Conservation (phyloP, 1,284 basidiomycete genomes). For the Malassezia slooffiae region DNA sequence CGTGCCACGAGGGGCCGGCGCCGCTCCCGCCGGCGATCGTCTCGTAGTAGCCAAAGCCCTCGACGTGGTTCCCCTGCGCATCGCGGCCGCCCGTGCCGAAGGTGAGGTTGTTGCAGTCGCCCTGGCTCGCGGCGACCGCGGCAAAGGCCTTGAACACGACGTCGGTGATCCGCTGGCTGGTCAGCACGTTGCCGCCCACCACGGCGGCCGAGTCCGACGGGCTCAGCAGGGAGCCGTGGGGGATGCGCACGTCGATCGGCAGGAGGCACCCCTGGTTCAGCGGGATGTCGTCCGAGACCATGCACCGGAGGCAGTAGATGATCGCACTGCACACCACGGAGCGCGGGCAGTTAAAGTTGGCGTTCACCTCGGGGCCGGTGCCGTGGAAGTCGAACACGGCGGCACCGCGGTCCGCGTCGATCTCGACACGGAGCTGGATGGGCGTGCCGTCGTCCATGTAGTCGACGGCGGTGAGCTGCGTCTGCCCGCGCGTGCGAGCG, state of each 20-base stretch:
- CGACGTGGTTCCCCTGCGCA: conserved; percentile 59
- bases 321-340: conserved; percentile 80
- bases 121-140: conserved; percentile 84
- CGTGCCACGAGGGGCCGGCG: conserved; percentile 80
- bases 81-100: conserved; percentile 82
- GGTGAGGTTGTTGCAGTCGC: conserved; percentile 75
- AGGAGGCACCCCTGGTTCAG: conserved; percentile 81
- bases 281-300: conserved; percentile 84
- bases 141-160: conserved; percentile 87
- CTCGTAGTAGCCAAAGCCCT: conserved; percentile 94
- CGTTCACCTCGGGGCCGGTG: conserved; percentile 75
- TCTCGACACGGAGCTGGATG: conserved; percentile 70
- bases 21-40: conserved; percentile 85
- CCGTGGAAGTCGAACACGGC: conserved; percentile 75
- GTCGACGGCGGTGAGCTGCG: conserved; percentile 60
- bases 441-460: conserved; percentile 48
- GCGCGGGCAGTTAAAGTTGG: conserved; percentile 66
- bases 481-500: conserved; percentile 56
- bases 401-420: conserved; percentile 63
- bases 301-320: conserved; percentile 83
- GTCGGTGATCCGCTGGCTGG: conserved; percentile 85
- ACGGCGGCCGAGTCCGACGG: conserved; percentile 71
- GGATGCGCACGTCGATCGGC: conserved; percentile 62
- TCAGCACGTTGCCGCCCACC: conserved; percentile 84
- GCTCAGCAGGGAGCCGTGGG: conserved; percentile 64